These are phyloP conservation scores for Guillardia theta DNA, from an alignment of 78 protist genomes.

Conservation along the genomic window DNA sequence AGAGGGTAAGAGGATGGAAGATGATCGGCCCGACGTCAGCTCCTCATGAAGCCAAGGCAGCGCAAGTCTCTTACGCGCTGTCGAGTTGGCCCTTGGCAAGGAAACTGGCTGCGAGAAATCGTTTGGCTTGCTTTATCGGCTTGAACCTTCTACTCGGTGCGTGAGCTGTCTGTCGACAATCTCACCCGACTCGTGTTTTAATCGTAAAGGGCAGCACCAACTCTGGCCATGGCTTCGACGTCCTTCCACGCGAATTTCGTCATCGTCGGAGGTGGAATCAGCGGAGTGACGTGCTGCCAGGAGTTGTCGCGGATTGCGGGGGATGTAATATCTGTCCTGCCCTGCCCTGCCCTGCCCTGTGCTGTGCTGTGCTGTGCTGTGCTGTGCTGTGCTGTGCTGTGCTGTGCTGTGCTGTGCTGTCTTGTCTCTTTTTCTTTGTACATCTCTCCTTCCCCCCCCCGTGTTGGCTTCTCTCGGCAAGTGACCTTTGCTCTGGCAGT, in stretches of 20 bases:
- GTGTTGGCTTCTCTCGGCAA: no score
- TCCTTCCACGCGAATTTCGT: no score
- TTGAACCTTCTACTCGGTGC: no score
- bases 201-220: neutral
- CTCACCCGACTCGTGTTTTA: neutral
- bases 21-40: no score
- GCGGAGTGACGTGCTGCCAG: slow-evolving; percentile 6
- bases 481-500: neutral
- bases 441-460: no score
- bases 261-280: neutral
- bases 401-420: neutral
- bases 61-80: no score
- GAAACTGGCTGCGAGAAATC: no score
- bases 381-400: neutral
- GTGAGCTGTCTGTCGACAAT: neutral
- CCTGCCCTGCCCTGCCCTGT: neutral
- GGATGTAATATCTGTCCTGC: neutral
- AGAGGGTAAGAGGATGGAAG: no score
- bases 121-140: no score
- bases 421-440: no score
- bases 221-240: neutral
- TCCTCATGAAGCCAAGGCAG: no score
- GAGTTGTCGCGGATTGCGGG: neutral
- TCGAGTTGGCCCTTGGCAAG: no score
- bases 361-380: neutral